Evolutionary conservation across 2,329 filamentous ascomycete species (phyloP).

Genomic region (Aspergillus cejpii): DNA sequence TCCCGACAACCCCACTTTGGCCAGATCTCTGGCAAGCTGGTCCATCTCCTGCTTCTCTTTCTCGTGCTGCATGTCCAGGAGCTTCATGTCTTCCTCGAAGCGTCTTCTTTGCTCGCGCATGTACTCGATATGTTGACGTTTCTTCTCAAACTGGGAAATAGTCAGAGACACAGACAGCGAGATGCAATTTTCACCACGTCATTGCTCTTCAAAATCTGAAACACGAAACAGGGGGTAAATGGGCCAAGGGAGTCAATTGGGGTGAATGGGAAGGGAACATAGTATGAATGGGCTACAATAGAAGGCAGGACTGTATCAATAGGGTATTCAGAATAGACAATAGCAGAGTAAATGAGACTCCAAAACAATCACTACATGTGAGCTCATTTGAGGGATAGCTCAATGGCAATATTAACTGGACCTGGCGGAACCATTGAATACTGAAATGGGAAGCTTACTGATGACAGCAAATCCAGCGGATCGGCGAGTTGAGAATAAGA

Average conservation of each 20-base stretch:
- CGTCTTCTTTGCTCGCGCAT: constrained; percentile 81
- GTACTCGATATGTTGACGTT: constrained; percentile 84
- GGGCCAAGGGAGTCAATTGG: neutral
- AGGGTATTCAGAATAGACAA: constrained; percentile 1
- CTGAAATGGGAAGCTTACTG: constrained; percentile 40
- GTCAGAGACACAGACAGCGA: constrained; percentile 34
- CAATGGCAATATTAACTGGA: neutral
- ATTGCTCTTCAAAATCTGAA: neutral
- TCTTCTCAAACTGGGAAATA: constrained; percentile 71
- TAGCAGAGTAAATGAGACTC: neutral
- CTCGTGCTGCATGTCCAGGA: constrained; percentile 77
- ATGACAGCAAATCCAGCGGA: constrained; percentile 48
- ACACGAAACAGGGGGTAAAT: neutral
- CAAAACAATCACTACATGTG: neutral
- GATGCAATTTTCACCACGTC: too few relatives aligned
- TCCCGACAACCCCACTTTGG: constrained; percentile 53
- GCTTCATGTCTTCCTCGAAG: constrained; percentile 88
- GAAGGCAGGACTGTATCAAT: constrained; percentile 1
- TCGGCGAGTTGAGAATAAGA: constrained; percentile 48
- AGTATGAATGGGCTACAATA: constrained; percentile 5
- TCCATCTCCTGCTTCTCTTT: constrained; percentile 77
- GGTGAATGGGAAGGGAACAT: neutral
- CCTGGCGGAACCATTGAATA: neutral
- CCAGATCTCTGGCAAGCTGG: constrained; percentile 74
- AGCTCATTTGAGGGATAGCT: neutral